These are phyloP conservation scores for Cytidiella melzeri DNA, from an alignment of 768 basidiomycete genomes.

Conservation along the genomic window DNA sequence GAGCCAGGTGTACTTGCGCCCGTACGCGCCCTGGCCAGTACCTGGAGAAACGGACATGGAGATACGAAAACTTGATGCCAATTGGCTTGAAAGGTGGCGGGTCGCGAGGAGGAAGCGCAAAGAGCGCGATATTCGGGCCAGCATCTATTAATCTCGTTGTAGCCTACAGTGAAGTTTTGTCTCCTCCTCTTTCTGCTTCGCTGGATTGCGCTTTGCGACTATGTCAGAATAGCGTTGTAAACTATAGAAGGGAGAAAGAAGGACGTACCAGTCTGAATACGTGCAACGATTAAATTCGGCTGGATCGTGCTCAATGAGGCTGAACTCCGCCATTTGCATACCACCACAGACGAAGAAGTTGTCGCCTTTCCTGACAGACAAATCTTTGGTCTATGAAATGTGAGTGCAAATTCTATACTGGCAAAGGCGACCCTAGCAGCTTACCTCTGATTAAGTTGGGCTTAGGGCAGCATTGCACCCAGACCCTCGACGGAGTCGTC, in stretches of 20 bases:
- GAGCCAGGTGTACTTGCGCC: constrained; percentile 99
- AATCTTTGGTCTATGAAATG: constrained; percentile 50
- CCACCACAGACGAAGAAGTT: constrained; percentile 99
- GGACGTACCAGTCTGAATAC: constrained; percentile 78
- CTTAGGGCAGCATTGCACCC: constrained; percentile 93
- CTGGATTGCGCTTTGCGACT: constrained; percentile 85
- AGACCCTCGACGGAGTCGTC: constrained; percentile 98
- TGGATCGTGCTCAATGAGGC: constrained; percentile 97
- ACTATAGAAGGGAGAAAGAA: background rate
- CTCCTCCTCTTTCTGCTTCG: constrained; percentile 99
- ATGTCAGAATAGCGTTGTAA: background rate
- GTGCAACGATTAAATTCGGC: constrained; percentile 98
- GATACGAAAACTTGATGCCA: constrained; percentile 99
- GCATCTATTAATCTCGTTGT: constrained; percentile 99
- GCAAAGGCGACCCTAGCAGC: constrained; percentile 16
- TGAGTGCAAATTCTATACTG: constrained; percentile 5
- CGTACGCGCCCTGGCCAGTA: constrained; percentile 98
- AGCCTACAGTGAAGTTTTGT: constrained; percentile 91
- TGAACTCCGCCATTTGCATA: constrained; percentile 98
- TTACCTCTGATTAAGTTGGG: constrained; percentile 96
- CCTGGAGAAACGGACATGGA: constrained; percentile 98
- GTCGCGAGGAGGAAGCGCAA: constrained; percentile 95
- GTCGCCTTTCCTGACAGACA: constrained; percentile 93
- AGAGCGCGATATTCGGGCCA: constrained; percentile 98
- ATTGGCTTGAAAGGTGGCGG: constrained; percentile 99